Percentiles rank a stretch among this genome's conserved stretches.
Conservation (phyloP, 208 protist species). For the Trypanosoma lewisi region DNA sequence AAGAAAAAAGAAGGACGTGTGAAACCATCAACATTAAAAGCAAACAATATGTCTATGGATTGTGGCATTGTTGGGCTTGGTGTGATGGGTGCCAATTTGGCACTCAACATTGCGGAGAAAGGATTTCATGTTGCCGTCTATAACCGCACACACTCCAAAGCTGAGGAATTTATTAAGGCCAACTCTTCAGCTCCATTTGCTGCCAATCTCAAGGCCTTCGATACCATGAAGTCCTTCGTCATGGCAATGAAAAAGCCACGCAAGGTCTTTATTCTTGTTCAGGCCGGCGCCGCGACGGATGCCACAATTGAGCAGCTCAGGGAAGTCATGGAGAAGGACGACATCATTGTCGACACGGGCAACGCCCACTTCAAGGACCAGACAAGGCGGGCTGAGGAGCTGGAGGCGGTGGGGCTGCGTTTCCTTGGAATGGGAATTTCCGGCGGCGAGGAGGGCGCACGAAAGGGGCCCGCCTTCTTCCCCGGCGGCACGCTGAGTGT, state of each 20-base stretch:
- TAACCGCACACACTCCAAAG: conserved; percentile 91
- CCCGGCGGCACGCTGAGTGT: conserved; percentile 93
- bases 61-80: conserved; percentile 97
- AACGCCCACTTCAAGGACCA: conserved; percentile 97
- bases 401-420: conserved; percentile 84
- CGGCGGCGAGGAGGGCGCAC: conserved; percentile 98
- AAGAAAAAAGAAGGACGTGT: too few species aligned
- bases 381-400: conserved; percentile 78
- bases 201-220: conserved; percentile 67
- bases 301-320: conserved; percentile 92
- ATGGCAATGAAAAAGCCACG: conserved; percentile 89
- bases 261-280: conserved; percentile 95
- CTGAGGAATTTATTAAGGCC: conserved; percentile 84
- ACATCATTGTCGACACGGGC: conserved; percentile 97
- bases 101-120: conserved; percentile 97
- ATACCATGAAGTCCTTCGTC: conserved; percentile 77
- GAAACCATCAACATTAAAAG: too few species aligned
- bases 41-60: conserved; percentile 79
- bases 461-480: conserved; percentile 98
- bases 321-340: conserved; percentile 73
- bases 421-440: conserved; percentile 98
- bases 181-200: conserved; percentile 47
- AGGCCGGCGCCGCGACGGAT: conserved; percentile 95
- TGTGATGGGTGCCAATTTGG: conserved; percentile 99
- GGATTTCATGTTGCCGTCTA: conserved; percentile 94